Evolutionary conservation across 1,139 yeast species (phyloP), one percentile per base, ranked within the genome.

Genomic region (Petasospora fabianii): DNA sequence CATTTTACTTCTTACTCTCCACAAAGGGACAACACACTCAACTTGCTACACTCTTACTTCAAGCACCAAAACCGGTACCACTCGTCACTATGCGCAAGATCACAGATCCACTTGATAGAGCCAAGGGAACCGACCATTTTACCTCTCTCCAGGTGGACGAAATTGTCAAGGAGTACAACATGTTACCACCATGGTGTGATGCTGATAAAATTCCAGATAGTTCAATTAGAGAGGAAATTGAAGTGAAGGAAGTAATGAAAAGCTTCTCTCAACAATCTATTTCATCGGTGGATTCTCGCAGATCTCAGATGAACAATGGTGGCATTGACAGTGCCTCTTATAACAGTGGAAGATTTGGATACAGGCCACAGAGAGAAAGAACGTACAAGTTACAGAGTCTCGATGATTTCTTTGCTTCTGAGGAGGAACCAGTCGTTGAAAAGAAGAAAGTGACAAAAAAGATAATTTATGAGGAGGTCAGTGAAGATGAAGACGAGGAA

Each of bases 401-500:
- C 48, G 96, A 88, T 54, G 96, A 88, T 45, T 87, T 87, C 58
- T 83, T 88, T 54, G 85, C 84, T n/a, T n/a, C n/a, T 15, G 82
- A 77, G 36, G 71, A 71, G 7, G 70, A 66, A 1, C 47, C 53
- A 37, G 19, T 28, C 28, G 41, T 41, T 15, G 38, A 32, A 4
- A 13, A 15, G 14, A 31, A 31, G 15, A 21, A 5, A 17, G 39
- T 24, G 49, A 53, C 21, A 49, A 59, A 41, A 57, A 62, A 35
- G 52, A 61, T 58, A 4, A 58, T 58, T 1, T 48, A 54, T n/a
- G 60, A 56, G 18, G 62, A 57, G 26, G 32, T 11, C 9, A 30
- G 28, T 15, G 30, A 22, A 6, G 33, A 18, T 1, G 39, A 35
- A 16, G 35, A 37, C 10, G 45, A 39, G 13, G 58, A 54, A 5